Conservation (phyloP, 1,284 basidiomycete species). For the Ustilago tritici region DNA sequence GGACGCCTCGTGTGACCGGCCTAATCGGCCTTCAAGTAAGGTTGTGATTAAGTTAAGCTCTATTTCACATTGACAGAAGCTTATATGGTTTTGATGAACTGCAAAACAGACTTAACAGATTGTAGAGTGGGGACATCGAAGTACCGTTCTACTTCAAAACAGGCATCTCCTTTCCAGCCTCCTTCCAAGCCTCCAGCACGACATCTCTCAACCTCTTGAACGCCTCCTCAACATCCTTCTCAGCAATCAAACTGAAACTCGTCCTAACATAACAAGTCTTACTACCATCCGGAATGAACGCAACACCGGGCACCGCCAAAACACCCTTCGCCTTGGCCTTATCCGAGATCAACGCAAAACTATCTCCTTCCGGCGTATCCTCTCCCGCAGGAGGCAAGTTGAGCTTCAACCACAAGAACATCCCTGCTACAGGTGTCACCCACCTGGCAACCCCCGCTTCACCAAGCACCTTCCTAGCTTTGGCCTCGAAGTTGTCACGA, state of each 20-base stretch:
- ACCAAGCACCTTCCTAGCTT: constrained; percentile 80
- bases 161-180: constrained; percentile 44
- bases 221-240: constrained; percentile 61
- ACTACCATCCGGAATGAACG: constrained; percentile 70
- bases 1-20: background rate
- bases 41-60: background rate
- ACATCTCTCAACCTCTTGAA: constrained; percentile 56
- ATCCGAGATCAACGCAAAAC: constrained; percentile 80
- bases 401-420: constrained; percentile 70
- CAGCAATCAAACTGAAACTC: constrained; percentile 61
- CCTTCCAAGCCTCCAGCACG: constrained; percentile 61
- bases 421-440: constrained; percentile 84
- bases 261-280: constrained; percentile 62
- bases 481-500: constrained; percentile 82
- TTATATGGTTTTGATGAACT: background rate
- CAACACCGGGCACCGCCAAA: constrained; percentile 81
- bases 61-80: background rate
- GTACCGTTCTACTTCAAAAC: background rate
- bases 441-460: constrained; percentile 72
- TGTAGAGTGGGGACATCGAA: background rate
- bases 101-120: background rate
- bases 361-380: constrained; percentile 74
- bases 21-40: background rate
- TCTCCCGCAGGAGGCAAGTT: constrained; percentile 56
- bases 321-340: constrained; percentile 85